These are phyloP conservation scores for Pythium phragmitis DNA, from an alignment of 352 stramenopile genomes.

Conservation along the genomic window DNA sequence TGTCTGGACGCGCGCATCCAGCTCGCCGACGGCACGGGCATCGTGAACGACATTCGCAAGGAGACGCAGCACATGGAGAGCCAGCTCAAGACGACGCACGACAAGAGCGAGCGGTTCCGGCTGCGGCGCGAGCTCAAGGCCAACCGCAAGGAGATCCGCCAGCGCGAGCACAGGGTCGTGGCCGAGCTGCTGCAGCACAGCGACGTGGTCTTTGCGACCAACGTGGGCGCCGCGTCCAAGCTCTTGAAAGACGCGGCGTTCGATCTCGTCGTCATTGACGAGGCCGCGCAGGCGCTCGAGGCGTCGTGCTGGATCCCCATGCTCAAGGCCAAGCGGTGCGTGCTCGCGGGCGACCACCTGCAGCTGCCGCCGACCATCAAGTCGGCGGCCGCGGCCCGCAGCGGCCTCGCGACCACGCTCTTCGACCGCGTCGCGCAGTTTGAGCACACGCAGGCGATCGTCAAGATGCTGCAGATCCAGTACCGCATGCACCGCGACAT, in stretches of 20 bases:
- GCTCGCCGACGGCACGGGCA: slow-evolving; percentile 91
- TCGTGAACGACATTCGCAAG: slow-evolving; percentile 94
- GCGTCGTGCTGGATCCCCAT: slow-evolving; percentile 97
- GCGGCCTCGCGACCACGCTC: slow-evolving; percentile 91
- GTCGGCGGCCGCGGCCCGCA: slow-evolving; percentile 66
- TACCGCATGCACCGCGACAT: slow-evolving; percentile 98
- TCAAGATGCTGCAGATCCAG: slow-evolving; percentile 95
- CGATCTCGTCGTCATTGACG: slow-evolving; percentile 96
- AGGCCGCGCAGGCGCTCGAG: slow-evolving; percentile 97
- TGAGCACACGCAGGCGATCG: slow-evolving; percentile 42
- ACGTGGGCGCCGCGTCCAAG: slow-evolving; percentile 92
- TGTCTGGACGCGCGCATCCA: slow-evolving; percentile 94
- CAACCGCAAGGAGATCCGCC: slow-evolving; percentile 94
- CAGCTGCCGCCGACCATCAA: slow-evolving; percentile 98
- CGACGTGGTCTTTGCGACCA: slow-evolving; percentile 96
- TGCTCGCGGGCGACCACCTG: slow-evolving; percentile 93
- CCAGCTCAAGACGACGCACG: slow-evolving; percentile 54
- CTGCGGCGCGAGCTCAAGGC: slow-evolving; percentile 84
- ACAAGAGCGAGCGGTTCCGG: slow-evolving; percentile 46
- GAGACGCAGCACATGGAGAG: slow-evolving; percentile 81
- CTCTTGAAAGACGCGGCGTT: slow-evolving; percentile 91
- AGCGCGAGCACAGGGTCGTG: slow-evolving; percentile 93
- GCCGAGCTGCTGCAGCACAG: slow-evolving; percentile 87
- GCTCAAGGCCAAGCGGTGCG: slow-evolving; percentile 86
- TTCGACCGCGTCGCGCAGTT: slow-evolving; percentile 94